phyloP scores from a whole-genome alignment of 129 eudicot species.

The Logfia minima region DNA sequence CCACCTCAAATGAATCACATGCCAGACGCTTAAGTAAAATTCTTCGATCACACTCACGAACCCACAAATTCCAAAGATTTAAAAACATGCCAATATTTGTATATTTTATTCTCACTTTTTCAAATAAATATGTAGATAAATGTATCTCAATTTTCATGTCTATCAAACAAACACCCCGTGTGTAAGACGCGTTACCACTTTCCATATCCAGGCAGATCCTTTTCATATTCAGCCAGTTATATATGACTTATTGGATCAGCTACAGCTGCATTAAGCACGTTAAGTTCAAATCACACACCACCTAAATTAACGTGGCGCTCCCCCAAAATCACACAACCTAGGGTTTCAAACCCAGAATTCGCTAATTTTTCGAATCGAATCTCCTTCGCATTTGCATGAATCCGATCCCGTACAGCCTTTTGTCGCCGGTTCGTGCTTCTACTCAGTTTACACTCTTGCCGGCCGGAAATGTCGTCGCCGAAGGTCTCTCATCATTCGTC shows the following conservation, averaged over 20 bases:
- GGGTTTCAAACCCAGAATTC: conserved; percentile 51
- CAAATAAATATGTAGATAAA: too few relatives aligned
- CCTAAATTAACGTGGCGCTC: conserved; percentile 9
- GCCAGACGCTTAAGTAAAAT: too few relatives aligned
- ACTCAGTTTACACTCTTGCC: conserved; percentile 22
- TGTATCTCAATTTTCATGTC: too few relatives aligned
- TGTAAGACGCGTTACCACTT: not conserved
- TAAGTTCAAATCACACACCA: conserved; percentile 8
- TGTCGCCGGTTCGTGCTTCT: conserved; percentile 44
- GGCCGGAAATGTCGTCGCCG: conserved; percentile 68
- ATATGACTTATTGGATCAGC: not conserved
- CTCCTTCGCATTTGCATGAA: conserved; percentile 42
- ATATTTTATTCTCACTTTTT: too few relatives aligned
- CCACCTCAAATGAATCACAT: too few relatives aligned
- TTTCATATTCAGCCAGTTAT: not conserved
- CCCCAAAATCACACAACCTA: conserved; percentile 32
- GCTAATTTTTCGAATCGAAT: conserved; percentile 20
- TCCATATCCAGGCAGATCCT: not conserved
- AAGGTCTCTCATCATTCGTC: conserved; percentile 36
- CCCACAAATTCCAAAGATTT: too few relatives aligned
- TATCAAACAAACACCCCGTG: too few relatives aligned
- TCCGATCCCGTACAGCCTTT: conserved; percentile 42
- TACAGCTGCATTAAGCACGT: not conserved
- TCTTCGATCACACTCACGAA: too few relatives aligned
- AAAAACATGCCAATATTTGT: too few relatives aligned